A percentile compares a stretch with the other conserved stretches of the same genome.
Conservation (phyloP, 169 alveolate genomes). For the Cryptosporidium sp. region DNA sequence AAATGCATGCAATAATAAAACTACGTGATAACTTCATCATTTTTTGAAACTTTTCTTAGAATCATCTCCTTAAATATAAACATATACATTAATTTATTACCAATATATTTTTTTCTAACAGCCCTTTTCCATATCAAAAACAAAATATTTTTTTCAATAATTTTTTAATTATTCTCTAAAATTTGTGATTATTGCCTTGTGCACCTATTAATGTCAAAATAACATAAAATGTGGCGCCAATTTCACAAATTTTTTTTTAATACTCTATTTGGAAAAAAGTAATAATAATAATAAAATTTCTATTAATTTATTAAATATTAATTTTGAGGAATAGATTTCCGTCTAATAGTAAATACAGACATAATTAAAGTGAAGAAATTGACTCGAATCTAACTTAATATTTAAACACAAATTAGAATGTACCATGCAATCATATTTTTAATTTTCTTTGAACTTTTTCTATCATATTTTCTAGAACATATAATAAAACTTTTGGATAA, state of each 20-base stretch:
- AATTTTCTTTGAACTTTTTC: not conserved
- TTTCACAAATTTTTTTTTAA: not conserved
- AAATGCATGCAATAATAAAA: constrained; percentile 2
- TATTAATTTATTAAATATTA: not conserved
- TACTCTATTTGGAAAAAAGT: too few relatives aligned
- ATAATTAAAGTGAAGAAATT: not conserved
- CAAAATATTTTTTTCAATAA: not conserved
- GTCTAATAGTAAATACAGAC: too few relatives aligned
- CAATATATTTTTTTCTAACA: not conserved
- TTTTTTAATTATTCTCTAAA: not conserved
- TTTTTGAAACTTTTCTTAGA: not conserved
- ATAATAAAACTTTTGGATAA: not conserved
- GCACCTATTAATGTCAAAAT: constrained; percentile 3
- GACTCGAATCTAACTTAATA: not conserved
- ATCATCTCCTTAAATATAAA: not conserved
- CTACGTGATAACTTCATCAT: not conserved
- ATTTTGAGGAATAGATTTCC: too few relatives aligned
- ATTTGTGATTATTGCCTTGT: not conserved
- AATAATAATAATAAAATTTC: not conserved
- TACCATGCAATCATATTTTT: not conserved
- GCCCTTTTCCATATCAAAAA: not conserved
- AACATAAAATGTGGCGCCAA: constrained; percentile 16
- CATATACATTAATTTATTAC: not conserved
- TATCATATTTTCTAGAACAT: not conserved
- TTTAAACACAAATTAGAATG: not conserved